phyloP scores from a whole-genome alignment of 192 early-diverging fungal species.

The Cetraspora pellucida region DNA sequence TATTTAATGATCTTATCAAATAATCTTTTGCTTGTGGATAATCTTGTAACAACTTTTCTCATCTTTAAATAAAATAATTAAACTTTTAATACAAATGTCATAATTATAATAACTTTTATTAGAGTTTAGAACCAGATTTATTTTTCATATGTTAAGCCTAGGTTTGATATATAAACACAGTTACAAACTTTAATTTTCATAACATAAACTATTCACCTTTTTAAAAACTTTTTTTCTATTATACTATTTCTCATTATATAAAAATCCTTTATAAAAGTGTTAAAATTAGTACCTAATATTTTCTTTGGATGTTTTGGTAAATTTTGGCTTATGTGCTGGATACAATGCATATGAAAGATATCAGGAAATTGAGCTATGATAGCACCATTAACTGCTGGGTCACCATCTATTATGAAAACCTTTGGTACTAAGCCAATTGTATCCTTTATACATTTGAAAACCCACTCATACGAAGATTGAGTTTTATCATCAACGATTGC shows the following conservation, averaged over 20 bases:
- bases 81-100: not conserved
- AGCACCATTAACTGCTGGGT: not conserved
- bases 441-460: not conserved
- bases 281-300: not conserved
- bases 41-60: not conserved
- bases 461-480: not conserved
- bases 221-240: not conserved
- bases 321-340: not conserved
- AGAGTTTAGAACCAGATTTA: no score
- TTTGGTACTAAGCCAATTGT: not conserved
- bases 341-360: not conserved
- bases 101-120: no score
- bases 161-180: no score
- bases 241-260: not conserved
- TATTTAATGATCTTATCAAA: not conserved
- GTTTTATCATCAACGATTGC: not conserved
- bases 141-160: no score
- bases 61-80: not conserved
- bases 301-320: not conserved
- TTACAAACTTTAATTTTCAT: not conserved
- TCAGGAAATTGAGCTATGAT: not conserved
- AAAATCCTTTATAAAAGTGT: not conserved
- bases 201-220: not conserved
- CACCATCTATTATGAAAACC: not conserved
- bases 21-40: not conserved